Percentiles rank a stretch among this genome's conserved stretches.
Evolutionary conservation across 352 stramenopile species (phyloP).

Genomic region (Phytophthora pini): DNA sequence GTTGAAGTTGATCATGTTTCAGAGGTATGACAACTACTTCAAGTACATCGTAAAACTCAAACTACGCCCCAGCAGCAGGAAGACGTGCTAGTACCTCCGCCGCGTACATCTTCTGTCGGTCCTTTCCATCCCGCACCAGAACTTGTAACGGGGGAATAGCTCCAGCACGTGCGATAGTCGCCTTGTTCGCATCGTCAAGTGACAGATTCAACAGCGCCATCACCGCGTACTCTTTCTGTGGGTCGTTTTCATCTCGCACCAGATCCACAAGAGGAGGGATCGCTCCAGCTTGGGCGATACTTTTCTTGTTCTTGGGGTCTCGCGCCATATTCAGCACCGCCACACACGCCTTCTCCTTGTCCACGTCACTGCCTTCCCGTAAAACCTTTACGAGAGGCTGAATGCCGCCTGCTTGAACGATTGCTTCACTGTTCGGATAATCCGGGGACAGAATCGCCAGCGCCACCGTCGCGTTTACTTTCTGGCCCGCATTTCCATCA

Average conservation of each 20-base stretch:
- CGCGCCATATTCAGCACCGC: no score
- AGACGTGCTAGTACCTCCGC: neutral
- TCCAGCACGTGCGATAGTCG: neutral
- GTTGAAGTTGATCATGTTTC: constrained; percentile 22
- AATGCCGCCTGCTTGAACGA: no score
- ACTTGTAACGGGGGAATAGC: neutral
- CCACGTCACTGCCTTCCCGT: no score
- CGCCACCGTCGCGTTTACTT: constrained; percentile 9
- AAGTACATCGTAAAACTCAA: no score
- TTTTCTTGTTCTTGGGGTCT: no score
- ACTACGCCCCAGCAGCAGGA: neutral
- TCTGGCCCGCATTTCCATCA: constrained; percentile 10
- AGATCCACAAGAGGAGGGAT: no score
- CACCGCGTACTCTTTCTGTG: neutral
- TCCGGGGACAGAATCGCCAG: constrained; percentile 15
- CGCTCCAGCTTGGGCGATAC: no score
- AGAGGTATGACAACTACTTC: neutral
- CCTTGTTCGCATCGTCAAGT: neutral
- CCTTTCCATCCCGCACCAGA: constrained; percentile 1
- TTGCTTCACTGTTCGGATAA: neutral
- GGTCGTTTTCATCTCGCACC: no score
- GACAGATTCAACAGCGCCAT: constrained; percentile 4
- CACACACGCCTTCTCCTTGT: no score
- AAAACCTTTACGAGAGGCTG: no score
- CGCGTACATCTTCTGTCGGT: constrained; percentile 1